Base-by-base conservation (phyloP, 2,329 filamentous ascomycete species). In the Nemania bipapillata region DNA sequence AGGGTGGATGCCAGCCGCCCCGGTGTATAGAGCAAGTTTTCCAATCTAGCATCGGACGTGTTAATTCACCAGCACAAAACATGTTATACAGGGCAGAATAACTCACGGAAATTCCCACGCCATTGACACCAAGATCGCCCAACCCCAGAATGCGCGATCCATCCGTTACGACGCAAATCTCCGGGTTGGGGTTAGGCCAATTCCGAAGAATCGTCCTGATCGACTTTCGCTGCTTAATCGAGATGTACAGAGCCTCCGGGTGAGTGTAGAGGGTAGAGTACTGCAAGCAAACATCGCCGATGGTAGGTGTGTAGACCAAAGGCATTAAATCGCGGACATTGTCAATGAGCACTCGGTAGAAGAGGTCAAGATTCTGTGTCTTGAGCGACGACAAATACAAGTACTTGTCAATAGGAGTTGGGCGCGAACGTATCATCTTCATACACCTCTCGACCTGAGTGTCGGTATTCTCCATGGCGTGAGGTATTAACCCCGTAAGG, bases 81-180 rank as follows among this genome's bases (percentile, higher is more conserved):
- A 59, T 30, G 59, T 53, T 49, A 6, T 45, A 11, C 58, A 53
- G 59, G 54, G 7, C 20, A 61, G 6, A 66, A 69, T 42, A 68
- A 86, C 87, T 83, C 82, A 90, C 95, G 70, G 96, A 94, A 81
- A 99, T 99, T 74, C 96, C 96, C 85, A 98, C 97, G 77, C 96
- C 96, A 81, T 97, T 97, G 74, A 99, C 91, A 74, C 96, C 96
- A 65, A 98, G 88, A 82, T 99, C 96, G 75, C 96, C 96, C 42
- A 99, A 89, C 77, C 96, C 95, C 66, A 94, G 90, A 80, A 90
- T 97, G 73, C 96, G 91, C 56, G 94, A 97, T 70, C 96, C 96
- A 80, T 99, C 96, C 17, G 96, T 98, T 75, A 99, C 91, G 79
- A 97, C 94, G 78, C 94, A 97, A 79, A 99, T 99, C 81, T 97